Evolutionary conservation across 129 eudicot genomes (phyloP).

Genomic region (Chrysanthemum seticuspe): DNA sequence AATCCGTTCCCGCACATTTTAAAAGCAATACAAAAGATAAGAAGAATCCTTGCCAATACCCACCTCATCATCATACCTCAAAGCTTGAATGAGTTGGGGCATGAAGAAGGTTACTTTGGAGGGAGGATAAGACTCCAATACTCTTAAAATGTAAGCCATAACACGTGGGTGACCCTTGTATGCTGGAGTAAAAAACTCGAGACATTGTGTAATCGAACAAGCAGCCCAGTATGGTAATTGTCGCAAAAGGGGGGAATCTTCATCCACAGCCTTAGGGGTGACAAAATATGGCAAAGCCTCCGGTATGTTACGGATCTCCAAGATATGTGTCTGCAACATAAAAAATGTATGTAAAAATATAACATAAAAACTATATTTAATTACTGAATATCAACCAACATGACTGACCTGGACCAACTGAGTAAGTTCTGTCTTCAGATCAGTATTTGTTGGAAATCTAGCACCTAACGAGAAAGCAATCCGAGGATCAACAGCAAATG

Average conservation of each 20-base stretch:
- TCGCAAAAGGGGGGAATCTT: conserved; percentile 79
- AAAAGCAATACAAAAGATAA: conserved; percentile 1
- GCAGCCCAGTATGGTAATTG: conserved; percentile 99
- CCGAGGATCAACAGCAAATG: conserved; percentile 93
- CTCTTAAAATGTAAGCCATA: conserved; percentile 95
- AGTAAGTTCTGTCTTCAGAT: conserved; percentile 67
- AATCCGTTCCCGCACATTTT: neutral
- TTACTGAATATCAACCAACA: conserved; percentile 14
- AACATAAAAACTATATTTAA: neutral
- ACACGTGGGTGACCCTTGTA: conserved; percentile 97
- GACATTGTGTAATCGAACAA: conserved; percentile 92
- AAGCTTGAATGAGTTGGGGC: conserved; percentile 95
- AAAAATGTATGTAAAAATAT: conserved; percentile 6
- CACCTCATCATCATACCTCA: conserved; percentile 91
- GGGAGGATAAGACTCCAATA: conserved; percentile 96
- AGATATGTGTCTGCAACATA: conserved; percentile 68
- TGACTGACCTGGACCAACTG: conserved; percentile 80
- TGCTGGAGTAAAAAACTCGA: conserved; percentile 95
- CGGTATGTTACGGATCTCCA: conserved; percentile 92
- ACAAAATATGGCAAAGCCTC: conserved; percentile 92
- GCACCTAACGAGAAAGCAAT: conserved; percentile 81
- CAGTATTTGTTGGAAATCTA: conserved; percentile 78
- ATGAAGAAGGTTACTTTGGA: conserved; percentile 94
- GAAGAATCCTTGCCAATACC: conserved; percentile 24
- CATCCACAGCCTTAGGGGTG: conserved; percentile 90